Base-by-base conservation (phyloP, 352 stramenopile genomes). In the Phytophthora pluvialis region DNA sequence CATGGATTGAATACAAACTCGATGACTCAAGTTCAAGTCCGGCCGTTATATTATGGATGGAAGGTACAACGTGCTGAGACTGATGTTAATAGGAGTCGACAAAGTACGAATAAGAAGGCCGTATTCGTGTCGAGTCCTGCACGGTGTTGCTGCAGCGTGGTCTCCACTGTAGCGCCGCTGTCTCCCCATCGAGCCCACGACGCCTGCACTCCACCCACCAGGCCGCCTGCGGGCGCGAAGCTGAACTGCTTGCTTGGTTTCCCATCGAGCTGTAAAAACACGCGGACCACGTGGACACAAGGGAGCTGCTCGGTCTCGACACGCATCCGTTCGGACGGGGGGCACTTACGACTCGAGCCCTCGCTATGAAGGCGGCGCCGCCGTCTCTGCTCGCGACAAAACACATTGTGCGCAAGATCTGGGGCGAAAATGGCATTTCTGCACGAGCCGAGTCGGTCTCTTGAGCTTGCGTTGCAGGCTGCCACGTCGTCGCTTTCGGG, bases 361-460 rank as follows among this genome's bases (percentile, higher is more conserved):
- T 64, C 46, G 57, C 48, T 67, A 60, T 60, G 59, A 52, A 46
- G 13, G 5, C 15, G 25, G 4, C 5, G 25, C 2, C 26, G 35
- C 26, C 56, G 63, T 71, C 57, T 71, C 57, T 71, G 57, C 63
- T 67, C 57, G 15, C 28, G 1, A 7, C 12, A n/a, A 42, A 63
- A 38, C 64, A 60, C 59, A 67, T 72, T 57, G 57, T 64, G 64
- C 58, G 64, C 43, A 57, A 67, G 36, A 52, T 60, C 60, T 12
- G 39, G 58, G 59, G 40, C 49, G 45, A 50, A 49, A 51, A 36
- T 51, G 50, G 46, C 46, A 51, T 33, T 21, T 42, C 40, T 60
- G 39, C 39, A 51, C 52, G 25, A 11, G 32, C 18, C 44, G 28
- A 44, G 44, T 57, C 43, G 42, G 64, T 58, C 63, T 70, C 55